Evolutionary conservation across 2,329 filamentous ascomycete genomes (phyloP), one percentile per base, ranked within the genome.

Genomic region (Aspergillus hiratsukae): DNA sequence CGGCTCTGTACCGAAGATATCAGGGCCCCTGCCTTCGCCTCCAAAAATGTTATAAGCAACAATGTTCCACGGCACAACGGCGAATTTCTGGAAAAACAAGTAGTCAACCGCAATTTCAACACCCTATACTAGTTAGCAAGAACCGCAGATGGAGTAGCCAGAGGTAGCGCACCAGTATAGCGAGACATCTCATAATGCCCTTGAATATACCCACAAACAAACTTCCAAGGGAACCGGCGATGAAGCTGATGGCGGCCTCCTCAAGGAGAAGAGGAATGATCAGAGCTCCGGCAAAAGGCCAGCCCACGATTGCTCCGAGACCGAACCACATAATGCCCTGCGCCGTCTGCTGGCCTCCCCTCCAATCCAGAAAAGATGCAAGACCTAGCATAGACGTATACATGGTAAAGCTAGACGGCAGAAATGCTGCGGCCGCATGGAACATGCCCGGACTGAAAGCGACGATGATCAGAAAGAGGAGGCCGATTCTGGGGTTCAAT

Each of bases 401-500:
- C 94, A 99, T 99, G 68, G 94, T 89, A 69, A 99, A 99, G 72
- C 89, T 96, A 8, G 92, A 96, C 0, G 94, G 94, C 4, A 99
- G 79, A 69, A 90, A 97, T 5, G 93, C 86, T 1, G 89, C 83
- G 56, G 90, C 91, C 4, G 94, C 88, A 73, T 97, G 91, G 70
- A 96, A 97, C 81, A 96, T 95, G 46, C 94, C 94, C 0, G 94
- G 90, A 59, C 89, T 95, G 56, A 87, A 86, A 51, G 90, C 77
- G 58, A 88, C 86, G 46, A 88, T 85, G 59, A 93, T 78, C 58
- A 96, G 76, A 73, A 95, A 97, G 68, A 96, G 85, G 4, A 96
- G 77, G 10, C 90, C 94, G 56, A 97, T 89, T 57, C 91, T 83
- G 7, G 89, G 86, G 69, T 93, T 93, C 58, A 97, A 77, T 0